Conservation (phyloP, 2,329 filamentous ascomycete genomes). For the Epichloe uncinata region DNA sequence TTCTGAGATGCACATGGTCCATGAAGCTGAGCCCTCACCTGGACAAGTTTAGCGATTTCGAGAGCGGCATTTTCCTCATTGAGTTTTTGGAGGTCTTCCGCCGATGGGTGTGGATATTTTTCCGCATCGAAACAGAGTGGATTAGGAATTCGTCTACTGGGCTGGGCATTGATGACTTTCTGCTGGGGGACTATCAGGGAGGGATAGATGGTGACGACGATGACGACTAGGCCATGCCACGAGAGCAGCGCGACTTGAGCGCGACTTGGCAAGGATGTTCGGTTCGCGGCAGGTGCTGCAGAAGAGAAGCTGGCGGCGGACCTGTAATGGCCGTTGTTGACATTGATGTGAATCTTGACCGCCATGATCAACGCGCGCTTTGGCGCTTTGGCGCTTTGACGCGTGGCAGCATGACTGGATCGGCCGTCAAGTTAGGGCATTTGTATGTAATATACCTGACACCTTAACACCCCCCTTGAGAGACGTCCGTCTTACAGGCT, state of each 20-base stretch:
- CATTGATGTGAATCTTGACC: too few species aligned
- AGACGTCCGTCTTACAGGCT: too few species aligned
- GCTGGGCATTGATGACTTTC: slow-evolving; percentile 53
- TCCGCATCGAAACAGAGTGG: slow-evolving; percentile 91
- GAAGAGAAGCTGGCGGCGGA: neutral
- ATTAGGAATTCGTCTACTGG: slow-evolving; percentile 43
- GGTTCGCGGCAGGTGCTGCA: neutral
- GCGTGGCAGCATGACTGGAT: too few species aligned
- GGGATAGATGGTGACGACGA: slow-evolving; percentile 37
- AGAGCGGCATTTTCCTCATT: slow-evolving; percentile 78
- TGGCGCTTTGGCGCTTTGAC: too few species aligned
- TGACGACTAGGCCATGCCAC: neutral
- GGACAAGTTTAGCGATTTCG: slow-evolving; percentile 73
- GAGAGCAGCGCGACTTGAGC: too few species aligned
- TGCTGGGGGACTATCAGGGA: slow-evolving; percentile 58
- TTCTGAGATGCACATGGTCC: slow-evolving; percentile 81
- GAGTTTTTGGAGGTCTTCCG: slow-evolving; percentile 77
- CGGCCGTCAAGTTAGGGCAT: too few species aligned
- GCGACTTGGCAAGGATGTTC: neutral
- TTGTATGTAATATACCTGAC: too few species aligned
- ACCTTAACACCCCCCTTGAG: too few species aligned
- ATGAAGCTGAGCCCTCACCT: slow-evolving; percentile 74
- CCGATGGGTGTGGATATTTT: slow-evolving; percentile 95
- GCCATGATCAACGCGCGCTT: too few species aligned
- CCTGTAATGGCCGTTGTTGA: too few species aligned